Conservation (phyloP, 106 monocot species). For the Narthecium ossifragum region DNA sequence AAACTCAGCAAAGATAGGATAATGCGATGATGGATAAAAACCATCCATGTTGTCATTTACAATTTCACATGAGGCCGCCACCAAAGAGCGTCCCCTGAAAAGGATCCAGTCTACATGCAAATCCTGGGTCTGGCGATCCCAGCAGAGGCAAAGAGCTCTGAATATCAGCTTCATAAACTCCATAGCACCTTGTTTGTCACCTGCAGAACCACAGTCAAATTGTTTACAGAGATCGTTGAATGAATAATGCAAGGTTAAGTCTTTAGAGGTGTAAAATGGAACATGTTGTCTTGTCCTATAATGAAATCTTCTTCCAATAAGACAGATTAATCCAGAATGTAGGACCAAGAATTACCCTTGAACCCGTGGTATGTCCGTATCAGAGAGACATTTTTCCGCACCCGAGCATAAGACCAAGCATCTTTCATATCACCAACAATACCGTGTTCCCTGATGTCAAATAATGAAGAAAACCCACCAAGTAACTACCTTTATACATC, state of each 20-base stretch:
- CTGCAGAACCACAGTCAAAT: constrained; percentile 28
- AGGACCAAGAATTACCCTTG: constrained; percentile 67
- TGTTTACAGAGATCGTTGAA: too few species aligned
- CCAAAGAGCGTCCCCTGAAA: constrained; percentile 69
- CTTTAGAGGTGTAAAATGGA: too few species aligned
- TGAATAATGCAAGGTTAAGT: too few species aligned
- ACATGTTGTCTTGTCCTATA: too few species aligned
- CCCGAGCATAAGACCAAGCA: constrained; percentile 83
- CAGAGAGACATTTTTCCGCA: constrained; percentile 81
- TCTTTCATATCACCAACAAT: constrained; percentile 95
- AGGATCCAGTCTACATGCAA: constrained; percentile 90
- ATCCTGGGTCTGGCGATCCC: constrained; percentile 98
- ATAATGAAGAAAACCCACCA: background rate
- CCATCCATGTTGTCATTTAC: constrained; percentile 89
- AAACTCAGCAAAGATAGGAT: constrained; percentile 73
- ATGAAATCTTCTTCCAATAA: too few species aligned
- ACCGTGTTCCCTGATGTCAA: constrained; percentile 72
- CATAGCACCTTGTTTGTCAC: constrained; percentile 71
- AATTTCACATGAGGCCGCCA: constrained; percentile 81
- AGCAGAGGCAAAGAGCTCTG: constrained; percentile 88
- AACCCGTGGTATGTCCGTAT: constrained; percentile 97
- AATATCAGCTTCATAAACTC: constrained; percentile 88
- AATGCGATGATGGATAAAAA: constrained; percentile 88
- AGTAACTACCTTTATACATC: background rate
- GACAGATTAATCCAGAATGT: too few species aligned